Conservation (phyloP, 2,329 filamentous ascomycete species). For the Monilinia polystroma region DNA sequence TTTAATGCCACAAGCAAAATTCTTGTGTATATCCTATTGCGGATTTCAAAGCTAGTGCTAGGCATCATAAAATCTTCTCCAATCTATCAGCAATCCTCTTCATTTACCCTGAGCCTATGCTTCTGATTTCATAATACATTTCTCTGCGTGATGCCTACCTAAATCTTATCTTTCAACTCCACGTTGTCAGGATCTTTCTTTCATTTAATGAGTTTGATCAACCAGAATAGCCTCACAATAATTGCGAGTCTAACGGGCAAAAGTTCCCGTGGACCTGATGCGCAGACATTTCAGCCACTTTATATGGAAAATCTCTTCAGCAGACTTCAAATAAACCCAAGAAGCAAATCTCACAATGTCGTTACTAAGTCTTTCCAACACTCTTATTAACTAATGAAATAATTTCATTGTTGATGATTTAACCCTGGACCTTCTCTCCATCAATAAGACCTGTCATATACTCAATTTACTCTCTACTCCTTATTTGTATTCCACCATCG, state of each 20-base stretch:
- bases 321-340: neutral
- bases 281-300: neutral
- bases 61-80: neutral
- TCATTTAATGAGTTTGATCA: neutral
- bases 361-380: constrained; percentile 41
- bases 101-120: neutral
- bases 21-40: neutral
- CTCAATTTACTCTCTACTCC: constrained; percentile 1
- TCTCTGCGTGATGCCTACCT: neutral
- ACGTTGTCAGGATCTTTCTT: neutral
- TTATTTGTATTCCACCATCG: neutral
- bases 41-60: neutral
- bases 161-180: neutral
- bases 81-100: neutral
- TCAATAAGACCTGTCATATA: constrained; percentile 39
- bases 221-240: too few relatives aligned
- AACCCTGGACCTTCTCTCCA: constrained; percentile 45
- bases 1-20: neutral
- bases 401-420: constrained; percentile 42
- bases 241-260: too few relatives aligned
- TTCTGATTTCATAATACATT: neutral
- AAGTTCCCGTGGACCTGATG: neutral
- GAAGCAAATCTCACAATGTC: constrained; percentile 13
- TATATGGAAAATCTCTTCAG: too few relatives aligned
- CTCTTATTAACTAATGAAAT: constrained; percentile 43